These are phyloP conservation scores for Astrothelium subdiscretum DNA, from an alignment of 495 filamentous ascomycete genomes.

Conservation along the genomic window DNA sequence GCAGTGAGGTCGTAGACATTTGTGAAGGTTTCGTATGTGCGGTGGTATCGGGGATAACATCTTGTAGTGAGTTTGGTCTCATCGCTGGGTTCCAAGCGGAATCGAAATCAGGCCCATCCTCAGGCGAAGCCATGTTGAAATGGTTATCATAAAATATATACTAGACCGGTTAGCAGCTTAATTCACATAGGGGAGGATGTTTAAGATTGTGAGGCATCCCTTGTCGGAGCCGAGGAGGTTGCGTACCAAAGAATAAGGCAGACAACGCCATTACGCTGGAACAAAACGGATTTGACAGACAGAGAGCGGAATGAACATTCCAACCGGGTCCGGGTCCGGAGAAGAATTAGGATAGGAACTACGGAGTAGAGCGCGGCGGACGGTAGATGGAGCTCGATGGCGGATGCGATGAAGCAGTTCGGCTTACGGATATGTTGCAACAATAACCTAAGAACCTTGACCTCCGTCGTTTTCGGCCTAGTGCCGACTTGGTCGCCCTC, in stretches of 20 bases:
- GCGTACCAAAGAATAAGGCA: background rate
- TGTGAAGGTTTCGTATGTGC: background rate
- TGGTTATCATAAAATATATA: background rate
- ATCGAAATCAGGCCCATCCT: background rate
- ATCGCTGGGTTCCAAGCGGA: slow-evolving; percentile 16
- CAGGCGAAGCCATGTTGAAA: background rate
- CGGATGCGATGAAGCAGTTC: background rate
- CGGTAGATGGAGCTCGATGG: background rate
- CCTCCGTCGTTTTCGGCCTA: background rate
- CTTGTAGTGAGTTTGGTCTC: slow-evolving; percentile 3
- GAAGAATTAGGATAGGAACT: background rate
- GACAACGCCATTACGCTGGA: background rate
- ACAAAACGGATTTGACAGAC: background rate
- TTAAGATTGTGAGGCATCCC: background rate
- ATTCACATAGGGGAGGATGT: background rate
- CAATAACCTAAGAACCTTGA: no score
- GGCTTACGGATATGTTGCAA: slow-evolving; percentile 4
- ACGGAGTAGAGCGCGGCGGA: background rate
- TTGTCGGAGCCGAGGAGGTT: background rate
- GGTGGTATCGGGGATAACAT: background rate
- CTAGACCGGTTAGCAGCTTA: background rate
- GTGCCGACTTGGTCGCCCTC: background rate
- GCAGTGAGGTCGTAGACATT: background rate
- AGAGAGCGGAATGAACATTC: background rate
- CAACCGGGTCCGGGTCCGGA: background rate